Percentiles rank a stretch among this genome's conserved stretches.
Conservation (phyloP, 2,329 filamentous ascomycete genomes). For the Dactylellina parvicollis region DNA sequence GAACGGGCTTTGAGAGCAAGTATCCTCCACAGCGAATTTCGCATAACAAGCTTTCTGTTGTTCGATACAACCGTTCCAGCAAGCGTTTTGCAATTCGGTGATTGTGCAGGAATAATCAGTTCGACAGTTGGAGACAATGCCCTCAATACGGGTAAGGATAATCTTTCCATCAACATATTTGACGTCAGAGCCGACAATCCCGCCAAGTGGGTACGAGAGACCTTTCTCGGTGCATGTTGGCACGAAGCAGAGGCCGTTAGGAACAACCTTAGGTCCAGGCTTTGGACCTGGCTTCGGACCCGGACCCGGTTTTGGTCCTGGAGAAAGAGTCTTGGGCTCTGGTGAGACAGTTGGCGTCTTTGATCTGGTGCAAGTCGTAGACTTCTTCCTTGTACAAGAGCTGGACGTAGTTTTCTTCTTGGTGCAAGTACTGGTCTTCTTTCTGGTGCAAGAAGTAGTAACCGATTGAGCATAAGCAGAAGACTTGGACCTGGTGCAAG, state of each 20-base stretch:
- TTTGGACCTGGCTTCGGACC: neutral
- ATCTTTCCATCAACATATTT: neutral
- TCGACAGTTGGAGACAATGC: slow-evolving; percentile 7
- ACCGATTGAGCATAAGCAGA: no score
- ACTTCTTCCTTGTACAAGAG: no score
- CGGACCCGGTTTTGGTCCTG: no score
- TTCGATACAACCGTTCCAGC: slow-evolving; percentile 38
- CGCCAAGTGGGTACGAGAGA: slow-evolving; percentile 12
- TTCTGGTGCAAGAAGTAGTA: no score
- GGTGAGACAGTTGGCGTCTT: neutral
- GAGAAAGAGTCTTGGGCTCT: no score
- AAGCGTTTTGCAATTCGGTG: slow-evolving; percentile 22
- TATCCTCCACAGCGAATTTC: neutral
- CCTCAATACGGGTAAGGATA: slow-evolving; percentile 6
- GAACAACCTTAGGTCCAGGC: neutral
- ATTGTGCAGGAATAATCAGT: slow-evolving; percentile 13
- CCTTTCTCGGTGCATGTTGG: neutral
- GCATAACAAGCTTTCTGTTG: slow-evolving; percentile 11
- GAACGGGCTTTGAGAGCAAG: neutral
- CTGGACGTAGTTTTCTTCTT: slow-evolving; percentile 1
- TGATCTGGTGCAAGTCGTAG: neutral
- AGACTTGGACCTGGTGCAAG: no score
- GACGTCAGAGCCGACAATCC: neutral
- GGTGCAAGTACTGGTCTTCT: neutral
- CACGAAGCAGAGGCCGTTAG: slow-evolving; percentile 6